A percentile compares a stretch with the other conserved stretches of the same genome.
phyloP scores from a whole-genome alignment of 2,329 filamentous ascomycete genomes.

The Fusarium temperatum region DNA sequence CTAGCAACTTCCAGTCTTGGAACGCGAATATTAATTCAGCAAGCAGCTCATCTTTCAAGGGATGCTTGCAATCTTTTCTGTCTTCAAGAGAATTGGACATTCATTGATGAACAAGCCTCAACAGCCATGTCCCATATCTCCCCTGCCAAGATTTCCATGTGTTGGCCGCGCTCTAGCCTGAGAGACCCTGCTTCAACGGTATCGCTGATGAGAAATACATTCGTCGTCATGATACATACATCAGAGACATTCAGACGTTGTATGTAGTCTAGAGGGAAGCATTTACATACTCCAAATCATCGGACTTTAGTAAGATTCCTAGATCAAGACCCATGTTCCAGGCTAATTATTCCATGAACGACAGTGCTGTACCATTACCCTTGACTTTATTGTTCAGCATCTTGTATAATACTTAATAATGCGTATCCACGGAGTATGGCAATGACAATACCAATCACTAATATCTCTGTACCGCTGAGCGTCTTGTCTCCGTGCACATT shows the following conservation, averaged over 20 bases:
- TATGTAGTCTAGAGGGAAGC: background rate
- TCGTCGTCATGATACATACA: conserved; percentile 2
- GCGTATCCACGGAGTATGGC: background rate
- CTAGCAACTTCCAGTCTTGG: background rate
- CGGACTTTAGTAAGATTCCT: background rate
- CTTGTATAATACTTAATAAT: background rate
- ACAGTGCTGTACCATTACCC: conserved; percentile 1
- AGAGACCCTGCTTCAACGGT: background rate
- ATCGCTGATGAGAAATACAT: conserved; percentile 12
- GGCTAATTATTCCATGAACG: background rate
- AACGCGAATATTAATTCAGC: background rate
- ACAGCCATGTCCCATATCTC: conserved; percentile 19
- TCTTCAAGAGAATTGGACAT: background rate
- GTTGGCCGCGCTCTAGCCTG: background rate
- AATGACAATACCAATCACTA: background rate
- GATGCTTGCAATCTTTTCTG: background rate
- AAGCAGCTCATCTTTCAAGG: background rate
- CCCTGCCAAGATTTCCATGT: conserved; percentile 26
- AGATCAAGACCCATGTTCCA: background rate
- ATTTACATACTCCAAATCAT: background rate
- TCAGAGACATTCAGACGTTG: conserved; percentile 4
- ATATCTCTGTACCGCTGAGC: background rate
- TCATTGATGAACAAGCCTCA: conserved; percentile 5
- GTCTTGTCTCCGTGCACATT: conserved; percentile 13
- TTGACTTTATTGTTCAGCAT: background rate